A percentile compares a stretch with the other conserved stretches of the same genome.
phyloP scores from a whole-genome alignment of 2,329 filamentous ascomycete genomes.

The Graphium sp. region DNA sequence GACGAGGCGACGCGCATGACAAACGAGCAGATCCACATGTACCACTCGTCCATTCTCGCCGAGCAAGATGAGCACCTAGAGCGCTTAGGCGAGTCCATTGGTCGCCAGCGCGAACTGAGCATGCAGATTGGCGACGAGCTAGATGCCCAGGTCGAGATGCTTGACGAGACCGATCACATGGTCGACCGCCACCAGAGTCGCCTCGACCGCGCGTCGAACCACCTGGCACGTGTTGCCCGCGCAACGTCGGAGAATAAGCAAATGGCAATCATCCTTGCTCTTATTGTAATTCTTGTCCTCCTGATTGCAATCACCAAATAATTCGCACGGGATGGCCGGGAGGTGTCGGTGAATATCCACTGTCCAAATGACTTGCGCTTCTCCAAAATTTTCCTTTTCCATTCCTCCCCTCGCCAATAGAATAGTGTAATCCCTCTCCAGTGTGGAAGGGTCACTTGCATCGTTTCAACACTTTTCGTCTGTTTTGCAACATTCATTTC shows the following conservation, averaged over 20 bases:
- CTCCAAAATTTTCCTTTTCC: too few species aligned
- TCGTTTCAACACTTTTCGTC: too few species aligned
- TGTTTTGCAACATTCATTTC: too few species aligned
- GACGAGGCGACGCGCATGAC: constrained; percentile 43
- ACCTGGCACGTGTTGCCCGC: constrained; percentile 54
- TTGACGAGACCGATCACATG: constrained; percentile 75
- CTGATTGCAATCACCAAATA: constrained; percentile 71
- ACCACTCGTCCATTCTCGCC: constrained; percentile 65
- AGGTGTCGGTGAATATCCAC: background rate
- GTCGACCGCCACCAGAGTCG: constrained; percentile 68
- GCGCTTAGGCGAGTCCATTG: constrained; percentile 66
- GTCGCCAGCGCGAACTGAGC: constrained; percentile 76
- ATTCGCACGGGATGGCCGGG: too few species aligned
- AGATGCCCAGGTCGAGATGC: constrained; percentile 72
- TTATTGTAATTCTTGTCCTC: constrained; percentile 70
- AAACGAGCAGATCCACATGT: constrained; percentile 75
- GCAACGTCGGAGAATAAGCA: constrained; percentile 76
- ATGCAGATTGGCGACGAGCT: constrained; percentile 96
- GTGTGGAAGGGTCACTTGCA: too few species aligned
- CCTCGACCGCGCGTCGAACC: constrained; percentile 56
- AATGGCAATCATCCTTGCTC: constrained; percentile 61
- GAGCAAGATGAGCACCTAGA: constrained; percentile 94
- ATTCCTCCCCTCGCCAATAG: too few species aligned
- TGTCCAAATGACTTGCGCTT: too few species aligned
- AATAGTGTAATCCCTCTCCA: too few species aligned